Evolutionary conservation across 306 rosid species (phyloP), one percentile per base, ranked within the genome.

Genomic region (Acacia confusa): DNA sequence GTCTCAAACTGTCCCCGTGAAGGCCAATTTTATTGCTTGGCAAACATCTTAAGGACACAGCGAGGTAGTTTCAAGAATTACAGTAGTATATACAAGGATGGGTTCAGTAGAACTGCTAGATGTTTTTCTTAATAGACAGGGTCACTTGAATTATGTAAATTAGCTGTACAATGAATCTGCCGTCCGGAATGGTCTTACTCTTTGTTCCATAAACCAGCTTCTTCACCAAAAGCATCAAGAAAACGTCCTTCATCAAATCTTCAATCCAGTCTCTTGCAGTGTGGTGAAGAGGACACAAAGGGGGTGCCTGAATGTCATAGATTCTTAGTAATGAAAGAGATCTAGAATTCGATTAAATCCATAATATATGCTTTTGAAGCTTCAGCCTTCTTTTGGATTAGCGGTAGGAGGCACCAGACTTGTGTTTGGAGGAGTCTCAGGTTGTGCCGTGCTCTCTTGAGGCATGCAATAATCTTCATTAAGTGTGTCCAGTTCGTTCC

Each of bases 401-500:
- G 92, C 65, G 68, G 89, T 72, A 67, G 95, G 58, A 76, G 93
- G 83, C 78, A 60, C 77, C 74, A 89, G 93, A 52, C 85, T 83
- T 16, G 82, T 66, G 82, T 81, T 87, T 4, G 88, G 90, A 48
- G 86, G 75, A 24, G 75, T 86, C 66, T 89, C 88, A 78, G 88
- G 85, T 61, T 6, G 79, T 22, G 88, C 88, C 24, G 84, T 81
- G 85, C 61, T 80, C 79, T 30, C 77, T 12, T 24, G 84, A 76
- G 83, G 85, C 79, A 83, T 77, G 58, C 76, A 13, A 78, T 82
- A 92, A 87, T 93, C 93, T 65, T 89, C 94, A 74, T 87, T 75
- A 65, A 92, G 80, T 17, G 87, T 66, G 30, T 82, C 79, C 77
- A 95, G 84, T 74, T 86, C 91, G 74, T 87, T 90, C 99, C 99